These are phyloP conservation scores for Vicia villosa DNA, from an alignment of 306 rosid genomes.

Conservation along the genomic window DNA sequence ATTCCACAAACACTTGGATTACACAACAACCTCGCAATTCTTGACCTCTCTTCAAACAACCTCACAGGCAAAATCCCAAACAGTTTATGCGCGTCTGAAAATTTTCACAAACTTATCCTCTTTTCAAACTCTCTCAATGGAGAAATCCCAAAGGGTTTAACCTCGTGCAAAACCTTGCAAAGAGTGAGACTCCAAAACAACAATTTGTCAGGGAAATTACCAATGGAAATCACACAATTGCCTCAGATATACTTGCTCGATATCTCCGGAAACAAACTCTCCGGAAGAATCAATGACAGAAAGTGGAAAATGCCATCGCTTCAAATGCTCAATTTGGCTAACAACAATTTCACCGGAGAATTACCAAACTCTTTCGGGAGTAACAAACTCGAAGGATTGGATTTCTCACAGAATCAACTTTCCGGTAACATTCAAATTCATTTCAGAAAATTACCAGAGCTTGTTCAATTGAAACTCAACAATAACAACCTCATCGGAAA, in stretches of 20 bases:
- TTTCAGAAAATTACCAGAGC: slow-evolving; percentile 44
- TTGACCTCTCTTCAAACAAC: slow-evolving; percentile 81
- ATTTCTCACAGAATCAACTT: slow-evolving; percentile 62
- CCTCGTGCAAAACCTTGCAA: slow-evolving; percentile 61
- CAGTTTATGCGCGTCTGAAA: slow-evolving; percentile 56
- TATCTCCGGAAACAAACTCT: slow-evolving; percentile 64
- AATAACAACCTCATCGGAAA: slow-evolving; percentile 61
- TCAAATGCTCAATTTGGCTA: slow-evolving; percentile 77
- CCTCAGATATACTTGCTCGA: slow-evolving; percentile 72
- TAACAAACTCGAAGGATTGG: slow-evolving; percentile 59
- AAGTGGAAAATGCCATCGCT: slow-evolving; percentile 73
- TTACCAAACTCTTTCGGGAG: slow-evolving; percentile 65
- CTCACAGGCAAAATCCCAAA: slow-evolving; percentile 74
- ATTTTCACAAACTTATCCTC: slow-evolving; percentile 81
- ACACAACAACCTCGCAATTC: slow-evolving; percentile 67
- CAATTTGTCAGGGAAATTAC: slow-evolving; percentile 60
- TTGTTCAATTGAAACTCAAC: slow-evolving; percentile 64
- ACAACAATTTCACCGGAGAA: slow-evolving; percentile 61
- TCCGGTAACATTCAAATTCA: slow-evolving; percentile 52
- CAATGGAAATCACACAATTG: slow-evolving; percentile 46
- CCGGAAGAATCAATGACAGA: slow-evolving; percentile 59
- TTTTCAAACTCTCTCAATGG: slow-evolving; percentile 77
- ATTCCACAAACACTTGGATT: slow-evolving; percentile 75
- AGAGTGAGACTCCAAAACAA: slow-evolving; percentile 88
- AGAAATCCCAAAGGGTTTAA: slow-evolving; percentile 51